Evolutionary conservation across 2,329 filamentous ascomycete genomes (phyloP).

Genomic region (Lachnellula hyalina): DNA sequence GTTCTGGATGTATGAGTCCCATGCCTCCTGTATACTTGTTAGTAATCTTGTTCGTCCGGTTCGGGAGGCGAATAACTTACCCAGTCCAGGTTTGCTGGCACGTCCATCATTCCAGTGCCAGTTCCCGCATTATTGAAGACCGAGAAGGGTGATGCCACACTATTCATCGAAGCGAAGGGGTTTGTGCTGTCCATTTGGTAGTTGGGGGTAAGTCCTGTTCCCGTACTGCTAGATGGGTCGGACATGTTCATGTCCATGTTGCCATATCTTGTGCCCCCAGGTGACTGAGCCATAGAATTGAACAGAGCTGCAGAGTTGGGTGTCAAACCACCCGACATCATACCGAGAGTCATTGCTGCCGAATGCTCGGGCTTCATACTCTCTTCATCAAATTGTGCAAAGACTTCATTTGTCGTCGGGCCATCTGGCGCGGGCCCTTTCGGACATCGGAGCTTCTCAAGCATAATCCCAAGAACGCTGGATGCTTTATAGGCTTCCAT

Average conservation of each 20-base stretch:
- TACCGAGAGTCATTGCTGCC: slow-evolving; percentile 65
- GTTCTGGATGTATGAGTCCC: slow-evolving; percentile 65
- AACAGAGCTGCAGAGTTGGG: slow-evolving; percentile 38
- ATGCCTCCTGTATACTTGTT: slow-evolving; percentile 48
- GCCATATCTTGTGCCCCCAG: slow-evolving; percentile 19
- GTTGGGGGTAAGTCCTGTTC: slow-evolving; percentile 40
- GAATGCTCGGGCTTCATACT: slow-evolving; percentile 57
- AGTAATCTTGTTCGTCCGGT: slow-evolving; percentile 25
- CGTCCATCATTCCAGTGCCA: slow-evolving; percentile 44
- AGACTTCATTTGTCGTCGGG: slow-evolving; percentile 23
- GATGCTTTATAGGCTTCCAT: slow-evolving; percentile 89
- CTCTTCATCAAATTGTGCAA: slow-evolving; percentile 35
- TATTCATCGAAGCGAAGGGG: slow-evolving; percentile 22
- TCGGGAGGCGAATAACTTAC: slow-evolving; percentile 36
- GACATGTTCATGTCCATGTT: slow-evolving; percentile 28
- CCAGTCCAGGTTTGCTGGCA: slow-evolving; percentile 56
- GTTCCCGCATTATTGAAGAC: slow-evolving; percentile 42
- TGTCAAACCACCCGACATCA: slow-evolving; percentile 57
- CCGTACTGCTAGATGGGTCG: slow-evolving; percentile 32
- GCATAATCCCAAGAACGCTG: slow-evolving; percentile 74
- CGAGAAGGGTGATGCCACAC: slow-evolving; percentile 41
- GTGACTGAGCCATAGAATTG: slow-evolving; percentile 33
- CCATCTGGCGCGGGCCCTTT: slow-evolving; percentile 20
- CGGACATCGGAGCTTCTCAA: slow-evolving; percentile 65
- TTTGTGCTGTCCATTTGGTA: slow-evolving; percentile 23